Percentiles rank a stretch among this genome's conserved stretches.
Conservation (phyloP, 345 rosid genomes). For the Ceriops decandra region DNA sequence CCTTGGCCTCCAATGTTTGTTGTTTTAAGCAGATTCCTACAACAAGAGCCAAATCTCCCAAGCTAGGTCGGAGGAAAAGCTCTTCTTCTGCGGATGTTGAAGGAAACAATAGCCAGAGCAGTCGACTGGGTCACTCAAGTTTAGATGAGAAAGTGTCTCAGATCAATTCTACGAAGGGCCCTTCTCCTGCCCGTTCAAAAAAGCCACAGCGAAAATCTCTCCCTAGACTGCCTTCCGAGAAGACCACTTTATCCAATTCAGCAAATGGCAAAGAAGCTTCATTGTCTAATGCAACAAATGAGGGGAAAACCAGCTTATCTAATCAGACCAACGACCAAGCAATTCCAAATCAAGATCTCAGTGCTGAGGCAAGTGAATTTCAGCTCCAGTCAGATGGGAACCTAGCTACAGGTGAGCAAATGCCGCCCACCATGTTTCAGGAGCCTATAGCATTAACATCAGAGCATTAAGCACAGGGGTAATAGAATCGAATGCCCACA, state of each 20-base stretch:
- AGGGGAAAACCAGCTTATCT: slow-evolving; percentile 13
- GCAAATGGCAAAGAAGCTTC: slow-evolving; percentile 16
- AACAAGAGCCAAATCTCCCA: slow-evolving; percentile 96
- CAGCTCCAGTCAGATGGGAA: slow-evolving; percentile 27
- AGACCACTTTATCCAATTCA: slow-evolving; percentile 39
- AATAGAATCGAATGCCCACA: slow-evolving; percentile 21
- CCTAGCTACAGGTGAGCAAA: slow-evolving; percentile 34
- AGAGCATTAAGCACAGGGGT: slow-evolving; percentile 30
- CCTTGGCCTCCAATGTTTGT: not conserved
- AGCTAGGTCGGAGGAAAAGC: slow-evolving; percentile 82
- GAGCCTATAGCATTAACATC: slow-evolving; percentile 33
- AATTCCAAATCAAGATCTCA: slow-evolving; percentile 19
- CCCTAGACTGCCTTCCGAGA: slow-evolving; percentile 88
- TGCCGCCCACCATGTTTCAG: slow-evolving; percentile 29
- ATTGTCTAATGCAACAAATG: slow-evolving; percentile 20
- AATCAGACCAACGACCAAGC: slow-evolving; percentile 12
- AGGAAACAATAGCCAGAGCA: slow-evolving; percentile 37
- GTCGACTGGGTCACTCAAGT: slow-evolving; percentile 50
- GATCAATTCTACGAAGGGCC: slow-evolving; percentile 42
- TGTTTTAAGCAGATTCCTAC: slow-evolving; percentile 62
- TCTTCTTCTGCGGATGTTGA: slow-evolving; percentile 42
- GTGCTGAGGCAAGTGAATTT: slow-evolving; percentile 31
- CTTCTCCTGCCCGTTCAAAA: slow-evolving; percentile 45
- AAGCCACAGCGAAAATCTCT: slow-evolving; percentile 78
- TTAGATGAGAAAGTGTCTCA: slow-evolving; percentile 55